These are phyloP conservation scores for Smallanthus sonchifolius DNA, from an alignment of 129 eudicot species.

Conservation along the genomic window DNA sequence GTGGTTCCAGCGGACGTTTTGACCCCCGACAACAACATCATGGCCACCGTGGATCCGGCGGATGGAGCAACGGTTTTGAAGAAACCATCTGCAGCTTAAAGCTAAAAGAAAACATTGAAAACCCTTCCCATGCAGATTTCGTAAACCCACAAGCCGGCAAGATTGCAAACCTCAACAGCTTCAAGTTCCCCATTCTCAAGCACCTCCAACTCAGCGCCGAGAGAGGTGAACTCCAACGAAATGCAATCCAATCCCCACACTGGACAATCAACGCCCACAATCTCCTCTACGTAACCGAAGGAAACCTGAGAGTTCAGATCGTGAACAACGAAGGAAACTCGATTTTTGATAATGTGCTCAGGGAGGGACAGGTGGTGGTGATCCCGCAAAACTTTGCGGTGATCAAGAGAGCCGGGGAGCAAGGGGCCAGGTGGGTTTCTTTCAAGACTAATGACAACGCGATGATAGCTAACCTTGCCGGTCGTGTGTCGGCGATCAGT, in stretches of 20 bases:
- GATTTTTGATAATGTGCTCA: constrained; percentile 49
- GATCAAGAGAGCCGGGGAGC: constrained; percentile 50
- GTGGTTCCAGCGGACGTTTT: no score
- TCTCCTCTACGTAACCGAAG: constrained; percentile 46
- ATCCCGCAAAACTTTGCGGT: constrained; percentile 63
- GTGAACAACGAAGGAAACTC: constrained; percentile 56
- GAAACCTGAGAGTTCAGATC: constrained; percentile 49
- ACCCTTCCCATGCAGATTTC: constrained; percentile 52
- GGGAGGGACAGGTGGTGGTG: constrained; percentile 53
- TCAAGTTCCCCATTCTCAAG: constrained; percentile 56
- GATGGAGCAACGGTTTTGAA: constrained; percentile 39
- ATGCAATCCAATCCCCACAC: constrained; percentile 60
- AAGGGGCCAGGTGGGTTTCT: constrained; percentile 56
- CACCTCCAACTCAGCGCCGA: constrained; percentile 51
- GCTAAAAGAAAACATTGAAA: constrained; percentile 42
- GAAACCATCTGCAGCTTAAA: constrained; percentile 61
- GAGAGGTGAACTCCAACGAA: constrained; percentile 52
- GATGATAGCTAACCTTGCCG: constrained; percentile 51
- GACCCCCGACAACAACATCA: not conserved
- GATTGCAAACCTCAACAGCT: constrained; percentile 50
- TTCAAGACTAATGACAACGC: constrained; percentile 74
- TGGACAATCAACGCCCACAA: constrained; percentile 60
- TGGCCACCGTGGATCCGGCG: not conserved
- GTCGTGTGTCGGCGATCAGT: constrained; percentile 56
- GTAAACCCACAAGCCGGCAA: constrained; percentile 57